Percentiles rank a stretch among this genome's conserved stretches.
These are phyloP conservation scores for Rubia yunnanensis DNA, from an alignment of 257 asterid species.

Conservation along the genomic window DNA sequence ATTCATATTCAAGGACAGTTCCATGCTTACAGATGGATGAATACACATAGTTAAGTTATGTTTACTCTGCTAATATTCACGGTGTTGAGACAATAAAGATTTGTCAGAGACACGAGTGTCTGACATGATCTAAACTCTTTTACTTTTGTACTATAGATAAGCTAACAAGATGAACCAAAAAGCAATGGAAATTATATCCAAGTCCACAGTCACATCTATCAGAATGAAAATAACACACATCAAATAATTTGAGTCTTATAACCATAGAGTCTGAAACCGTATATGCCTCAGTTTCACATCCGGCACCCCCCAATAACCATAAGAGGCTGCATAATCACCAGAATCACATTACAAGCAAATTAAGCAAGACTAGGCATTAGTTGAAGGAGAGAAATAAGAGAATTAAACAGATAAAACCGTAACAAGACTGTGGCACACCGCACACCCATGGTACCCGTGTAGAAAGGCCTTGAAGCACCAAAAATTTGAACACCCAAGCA, in stretches of 20 bases:
- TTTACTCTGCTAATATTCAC: not conserved
- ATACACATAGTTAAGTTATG: not conserved
- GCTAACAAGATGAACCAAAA: not conserved
- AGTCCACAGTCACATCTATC: not conserved
- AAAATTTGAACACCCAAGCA: no score
- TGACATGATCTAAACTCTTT: not conserved
- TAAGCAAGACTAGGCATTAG: not conserved
- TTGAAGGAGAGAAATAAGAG: not conserved
- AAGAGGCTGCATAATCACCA: not conserved
- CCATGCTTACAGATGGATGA: no score
- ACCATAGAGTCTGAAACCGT: conserved; percentile 75
- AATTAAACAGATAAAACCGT: not conserved
- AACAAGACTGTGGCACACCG: no score
- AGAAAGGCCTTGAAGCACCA: no score
- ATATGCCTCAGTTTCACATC: conserved; percentile 85
- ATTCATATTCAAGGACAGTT: not conserved
- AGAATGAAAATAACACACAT: not conserved
- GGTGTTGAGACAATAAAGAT: not conserved
- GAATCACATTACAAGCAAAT: not conserved
- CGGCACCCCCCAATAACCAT: conserved; percentile 52
- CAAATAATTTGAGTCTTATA: conserved; percentile 44
- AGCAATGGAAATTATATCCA: not conserved
- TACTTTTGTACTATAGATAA: not conserved
- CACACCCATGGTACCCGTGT: no score
- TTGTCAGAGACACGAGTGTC: not conserved